A percentile compares a stretch with the other conserved stretches of the same genome.
Evolutionary conservation across 345 rosid species (phyloP).

Genomic region (Corymbia maculata): DNA sequence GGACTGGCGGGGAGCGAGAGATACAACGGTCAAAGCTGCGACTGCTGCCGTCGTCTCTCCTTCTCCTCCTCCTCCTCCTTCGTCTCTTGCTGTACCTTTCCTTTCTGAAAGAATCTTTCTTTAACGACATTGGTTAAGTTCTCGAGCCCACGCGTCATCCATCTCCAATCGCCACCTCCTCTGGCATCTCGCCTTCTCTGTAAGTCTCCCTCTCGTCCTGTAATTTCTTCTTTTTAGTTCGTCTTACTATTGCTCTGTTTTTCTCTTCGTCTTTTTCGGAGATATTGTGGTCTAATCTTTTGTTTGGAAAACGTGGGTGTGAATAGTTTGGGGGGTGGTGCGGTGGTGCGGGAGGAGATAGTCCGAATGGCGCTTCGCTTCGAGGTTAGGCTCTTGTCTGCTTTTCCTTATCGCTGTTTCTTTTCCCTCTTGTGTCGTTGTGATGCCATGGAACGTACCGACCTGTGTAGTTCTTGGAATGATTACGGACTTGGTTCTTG

Average conservation of each 20-base stretch:
- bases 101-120: neutral
- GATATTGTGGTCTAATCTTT: neutral
- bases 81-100: neutral
- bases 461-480: neutral
- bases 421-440: neutral
- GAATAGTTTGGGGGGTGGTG: neutral
- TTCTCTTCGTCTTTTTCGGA: neutral
- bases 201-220: neutral
- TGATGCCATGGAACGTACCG: neutral
- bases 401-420: neutral
- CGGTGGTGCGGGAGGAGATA: neutral
- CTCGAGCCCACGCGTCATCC: neutral
- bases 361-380: constrained; percentile 26
- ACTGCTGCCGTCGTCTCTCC: neutral
- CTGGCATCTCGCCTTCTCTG: neutral
- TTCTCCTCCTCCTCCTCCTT: neutral
- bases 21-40: neutral
- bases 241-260: neutral
- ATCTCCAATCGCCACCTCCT: neutral
- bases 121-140: neutral
- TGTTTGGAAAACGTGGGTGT: neutral
- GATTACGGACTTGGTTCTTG: neutral
- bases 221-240: neutral
- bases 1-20: neutral
- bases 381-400: constrained; percentile 9